Evolutionary conservation across 192 early-diverging fungal species (phyloP).

Genomic region (Entophlyctis helioformis): DNA sequence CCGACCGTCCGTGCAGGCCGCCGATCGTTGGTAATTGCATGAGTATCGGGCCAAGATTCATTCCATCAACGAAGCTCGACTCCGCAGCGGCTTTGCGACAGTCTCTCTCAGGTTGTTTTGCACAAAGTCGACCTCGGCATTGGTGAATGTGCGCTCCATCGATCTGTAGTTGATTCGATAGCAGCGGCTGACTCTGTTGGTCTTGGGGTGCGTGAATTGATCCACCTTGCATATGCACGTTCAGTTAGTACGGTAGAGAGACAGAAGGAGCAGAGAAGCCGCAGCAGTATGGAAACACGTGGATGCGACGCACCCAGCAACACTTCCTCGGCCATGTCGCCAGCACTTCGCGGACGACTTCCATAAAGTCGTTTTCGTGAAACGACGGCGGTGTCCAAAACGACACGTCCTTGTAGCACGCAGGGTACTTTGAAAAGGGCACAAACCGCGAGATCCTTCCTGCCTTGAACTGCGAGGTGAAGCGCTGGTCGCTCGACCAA

Average conservation of each 20-base stretch:
- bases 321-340: constrained; percentile 85
- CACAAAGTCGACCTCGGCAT: constrained; percentile 88
- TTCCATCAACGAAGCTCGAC: constrained; percentile 70
- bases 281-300: too few relatives aligned
- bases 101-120: constrained; percentile 62
- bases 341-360: constrained; percentile 82
- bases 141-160: constrained; percentile 92
- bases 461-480: constrained; percentile 77
- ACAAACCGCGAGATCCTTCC: constrained; percentile 69
- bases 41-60: too few relatives aligned
- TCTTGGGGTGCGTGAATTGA: constrained; percentile 78
- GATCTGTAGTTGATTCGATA: constrained; percentile 92
- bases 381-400: constrained; percentile 73
- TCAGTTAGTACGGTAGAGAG: too few relatives aligned
- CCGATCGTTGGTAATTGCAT: too few relatives aligned
- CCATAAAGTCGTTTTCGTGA: constrained; percentile 91
- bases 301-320: too few relatives aligned
- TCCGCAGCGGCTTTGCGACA: constrained; percentile 50
- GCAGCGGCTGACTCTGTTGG: constrained; percentile 67
- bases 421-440: constrained; percentile 80
- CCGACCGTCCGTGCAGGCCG: too few relatives aligned
- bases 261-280: too few relatives aligned
- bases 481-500: constrained; percentile 82
- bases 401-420: constrained; percentile 89
- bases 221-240: too few relatives aligned